Conservation (phyloP, 2,329 filamentous ascomycete genomes). For the Ceratocystis destructans region DNA sequence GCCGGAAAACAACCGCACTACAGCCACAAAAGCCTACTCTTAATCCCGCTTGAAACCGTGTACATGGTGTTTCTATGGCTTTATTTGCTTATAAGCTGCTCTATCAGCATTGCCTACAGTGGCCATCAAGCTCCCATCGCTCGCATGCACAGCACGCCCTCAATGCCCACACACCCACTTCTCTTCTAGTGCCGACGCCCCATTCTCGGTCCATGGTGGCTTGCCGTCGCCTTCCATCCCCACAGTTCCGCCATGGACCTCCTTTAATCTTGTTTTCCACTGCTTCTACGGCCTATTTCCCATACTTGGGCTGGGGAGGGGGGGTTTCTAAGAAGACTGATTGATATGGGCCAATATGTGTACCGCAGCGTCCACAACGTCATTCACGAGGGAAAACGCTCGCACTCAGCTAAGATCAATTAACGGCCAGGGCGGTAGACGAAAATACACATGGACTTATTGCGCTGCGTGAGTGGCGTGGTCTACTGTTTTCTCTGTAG, state of each 20-base stretch:
- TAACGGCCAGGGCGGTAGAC: background rate
- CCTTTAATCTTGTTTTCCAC: background rate
- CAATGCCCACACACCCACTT: background rate
- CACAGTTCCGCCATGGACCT: background rate
- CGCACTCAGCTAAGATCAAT: background rate
- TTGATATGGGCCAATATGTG: background rate
- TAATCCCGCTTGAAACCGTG: no score
- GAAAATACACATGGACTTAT: background rate
- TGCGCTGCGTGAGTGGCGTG: background rate
- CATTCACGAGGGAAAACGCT: background rate
- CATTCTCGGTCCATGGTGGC: background rate
- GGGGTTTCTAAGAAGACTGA: background rate
- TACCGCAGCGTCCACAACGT: background rate
- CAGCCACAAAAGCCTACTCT: background rate
- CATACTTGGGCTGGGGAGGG: no score
- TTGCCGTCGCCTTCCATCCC: background rate
- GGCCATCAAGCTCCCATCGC: background rate
- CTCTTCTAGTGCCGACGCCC: background rate
- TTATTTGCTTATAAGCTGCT: no score
- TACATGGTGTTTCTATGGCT: no score
- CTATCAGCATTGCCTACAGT: background rate
- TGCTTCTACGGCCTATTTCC: no score
- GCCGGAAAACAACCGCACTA: background rate
- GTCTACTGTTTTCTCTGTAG: background rate
- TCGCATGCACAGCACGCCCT: background rate